Evolutionary conservation across 139 green algal genomes (phyloP).

Genomic region (Chlamydomonas eustigma): DNA sequence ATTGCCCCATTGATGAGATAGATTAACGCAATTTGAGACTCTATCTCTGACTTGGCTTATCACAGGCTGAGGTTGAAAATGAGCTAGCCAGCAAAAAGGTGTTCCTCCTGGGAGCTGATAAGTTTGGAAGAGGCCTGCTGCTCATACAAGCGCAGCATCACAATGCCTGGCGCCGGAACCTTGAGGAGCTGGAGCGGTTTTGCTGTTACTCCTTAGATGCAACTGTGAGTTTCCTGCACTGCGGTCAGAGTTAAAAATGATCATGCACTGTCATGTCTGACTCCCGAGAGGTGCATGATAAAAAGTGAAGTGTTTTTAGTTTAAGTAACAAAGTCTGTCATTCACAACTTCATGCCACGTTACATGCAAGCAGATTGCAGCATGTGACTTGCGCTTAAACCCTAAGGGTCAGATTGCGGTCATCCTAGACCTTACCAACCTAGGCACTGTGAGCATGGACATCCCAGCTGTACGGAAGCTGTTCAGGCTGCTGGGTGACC

Average conservation of each 20-base stretch:
- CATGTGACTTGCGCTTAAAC: constrained; percentile 20
- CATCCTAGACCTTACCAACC: constrained; percentile 35
- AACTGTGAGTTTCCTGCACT: constrained; percentile 1
- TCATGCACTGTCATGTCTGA: no score
- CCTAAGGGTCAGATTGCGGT: constrained; percentile 22
- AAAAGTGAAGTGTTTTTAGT: no score
- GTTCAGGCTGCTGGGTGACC: constrained; percentile 29
- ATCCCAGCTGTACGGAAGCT: constrained; percentile 32
- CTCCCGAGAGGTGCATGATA: no score
- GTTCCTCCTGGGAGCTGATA: constrained; percentile 31
- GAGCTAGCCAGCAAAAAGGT: constrained; percentile 34
- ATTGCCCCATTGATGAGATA: no score
- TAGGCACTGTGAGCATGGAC: constrained; percentile 34
- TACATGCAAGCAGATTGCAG: background rate
- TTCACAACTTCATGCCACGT: no score
- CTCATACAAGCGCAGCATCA: constrained; percentile 23
- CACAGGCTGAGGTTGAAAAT: constrained; percentile 25
- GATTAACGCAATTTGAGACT: no score
- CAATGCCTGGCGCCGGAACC: constrained; percentile 23
- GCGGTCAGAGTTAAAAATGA: background rate
- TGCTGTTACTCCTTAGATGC: constrained; percentile 34
- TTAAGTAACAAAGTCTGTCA: no score
- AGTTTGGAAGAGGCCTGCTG: constrained; percentile 18
- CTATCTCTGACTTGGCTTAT: no score
- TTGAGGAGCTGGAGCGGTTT: constrained; percentile 34